Evolutionary conservation across 2,329 filamentous ascomycete genomes (phyloP).

Genomic region (Gnomoniopsis sp.): DNA sequence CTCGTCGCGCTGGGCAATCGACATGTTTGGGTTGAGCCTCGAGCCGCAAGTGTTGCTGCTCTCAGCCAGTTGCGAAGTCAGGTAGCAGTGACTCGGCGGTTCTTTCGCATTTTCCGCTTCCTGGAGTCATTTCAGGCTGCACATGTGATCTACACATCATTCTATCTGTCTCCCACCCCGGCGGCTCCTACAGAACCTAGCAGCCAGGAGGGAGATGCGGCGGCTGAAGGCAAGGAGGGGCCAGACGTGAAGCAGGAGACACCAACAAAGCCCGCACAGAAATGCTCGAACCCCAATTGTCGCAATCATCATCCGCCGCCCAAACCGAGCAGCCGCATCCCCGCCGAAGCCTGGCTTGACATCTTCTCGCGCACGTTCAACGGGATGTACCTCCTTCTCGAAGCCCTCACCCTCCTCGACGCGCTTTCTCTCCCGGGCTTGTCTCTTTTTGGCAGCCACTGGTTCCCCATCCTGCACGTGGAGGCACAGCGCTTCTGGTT

Average conservation of each 20-base stretch:
- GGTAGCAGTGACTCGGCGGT: conserved; percentile 45
- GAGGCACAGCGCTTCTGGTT: conserved; percentile 72
- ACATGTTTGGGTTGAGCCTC: conserved; percentile 6
- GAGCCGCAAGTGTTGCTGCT: not conserved
- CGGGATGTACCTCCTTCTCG: conserved; percentile 65
- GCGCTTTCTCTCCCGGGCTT: conserved; percentile 39
- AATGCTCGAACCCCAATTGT: conserved; percentile 17
- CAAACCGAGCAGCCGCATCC: conserved; percentile 4
- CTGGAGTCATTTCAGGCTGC: conserved; percentile 56
- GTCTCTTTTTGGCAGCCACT: conserved; percentile 49
- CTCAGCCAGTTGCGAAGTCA: conserved; percentile 9
- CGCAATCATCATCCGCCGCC: conserved; percentile 15
- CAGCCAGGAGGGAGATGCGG: not conserved
- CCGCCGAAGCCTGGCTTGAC: conserved; percentile 45
- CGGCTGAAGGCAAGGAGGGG: not conserved
- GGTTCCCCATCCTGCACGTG: conserved; percentile 43
- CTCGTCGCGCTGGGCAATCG: conserved; percentile 10
- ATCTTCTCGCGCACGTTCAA: conserved; percentile 56
- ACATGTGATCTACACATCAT: conserved; percentile 35
- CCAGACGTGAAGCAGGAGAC: not conserved
- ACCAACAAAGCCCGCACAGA: not conserved
- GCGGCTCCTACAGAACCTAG: not conserved
- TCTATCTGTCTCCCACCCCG: conserved; percentile 17
- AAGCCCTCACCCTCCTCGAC: conserved; percentile 61
- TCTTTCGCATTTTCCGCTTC: conserved; percentile 67